Evolutionary conservation across 2,329 filamentous ascomycete species (phyloP), one percentile per base, ranked within the genome.

Genomic region (Botryosphaeria dothidea): DNA sequence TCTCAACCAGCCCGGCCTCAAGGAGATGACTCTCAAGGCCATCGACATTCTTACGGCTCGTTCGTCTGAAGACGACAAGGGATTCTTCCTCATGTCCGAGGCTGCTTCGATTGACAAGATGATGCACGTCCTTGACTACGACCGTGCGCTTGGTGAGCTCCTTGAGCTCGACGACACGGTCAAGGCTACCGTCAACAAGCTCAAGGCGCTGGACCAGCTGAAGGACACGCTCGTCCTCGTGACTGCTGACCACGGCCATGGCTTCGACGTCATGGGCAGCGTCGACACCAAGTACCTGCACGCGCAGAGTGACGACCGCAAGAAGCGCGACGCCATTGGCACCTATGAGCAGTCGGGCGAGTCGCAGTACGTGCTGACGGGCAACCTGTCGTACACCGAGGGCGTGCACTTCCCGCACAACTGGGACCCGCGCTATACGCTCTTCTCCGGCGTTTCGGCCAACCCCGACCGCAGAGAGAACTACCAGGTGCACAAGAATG

Each of bases 21-120:
- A 92, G 79, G 91, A 95, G 49, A 96, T 96, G 92, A 93, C 92
- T 0, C 82, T 93, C 70, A 96, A 96, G 82, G 92, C 92, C 25
- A 85, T 95, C 57, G 91, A 94, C 66, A 87, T 94, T 62, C 85
- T 95, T n/a, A 80, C 90, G 75, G 83, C 83, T 43, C 81, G 81
- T 66, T 87, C 88, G 29, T 84, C 85, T 36, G 61, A 64, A 34
- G 61, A 56, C 23, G 84, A 90, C 65, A 85, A 91, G 66, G 92
- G 92, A 5, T 96, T 90, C 85, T 92, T 95, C 83, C 84, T 96
- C 73, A 95, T 96, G 92, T 88, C 88, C 13, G 92, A 96, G 77
- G 92, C 90, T 27, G 92, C 92, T 17, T 92, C 88, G 1, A 91
- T 96, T 70, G 92, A 95, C 80, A 96, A 96, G 84, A 90, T 92